These are phyloP conservation scores for Phytophthora constricta DNA, from an alignment of 352 stramenopile species.

Conservation along the genomic window DNA sequence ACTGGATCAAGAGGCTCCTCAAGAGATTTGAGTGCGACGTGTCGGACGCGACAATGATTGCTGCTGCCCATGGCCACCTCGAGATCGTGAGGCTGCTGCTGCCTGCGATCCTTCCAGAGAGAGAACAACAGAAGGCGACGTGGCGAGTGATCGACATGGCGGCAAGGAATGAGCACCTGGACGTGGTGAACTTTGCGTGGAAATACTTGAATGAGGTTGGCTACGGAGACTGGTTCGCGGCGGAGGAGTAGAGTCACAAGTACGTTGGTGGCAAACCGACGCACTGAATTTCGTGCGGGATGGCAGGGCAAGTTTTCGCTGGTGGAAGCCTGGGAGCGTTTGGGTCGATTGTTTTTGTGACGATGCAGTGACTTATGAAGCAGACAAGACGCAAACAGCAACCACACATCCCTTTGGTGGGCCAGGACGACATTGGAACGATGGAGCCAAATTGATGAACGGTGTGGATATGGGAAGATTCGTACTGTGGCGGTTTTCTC, in stretches of 20 bases:
- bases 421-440: too few species aligned
- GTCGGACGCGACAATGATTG: background rate
- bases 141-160: background rate
- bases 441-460: too few species aligned
- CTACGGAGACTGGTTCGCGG: background rate
- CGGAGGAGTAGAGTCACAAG: background rate
- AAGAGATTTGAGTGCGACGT: background rate
- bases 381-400: too few species aligned
- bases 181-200: slow-evolving; percentile 1
- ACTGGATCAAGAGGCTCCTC: background rate
- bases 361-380: too few species aligned
- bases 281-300: too few species aligned
- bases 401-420: too few species aligned
- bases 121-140: background rate
- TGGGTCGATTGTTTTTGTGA: too few species aligned
- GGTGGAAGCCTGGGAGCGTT: too few species aligned
- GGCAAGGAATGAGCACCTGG: background rate
- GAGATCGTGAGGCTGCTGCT: background rate
- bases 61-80: background rate
- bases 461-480: too few species aligned
- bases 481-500: too few species aligned
- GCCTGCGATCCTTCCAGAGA: background rate
- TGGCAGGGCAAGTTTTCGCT: too few species aligned
- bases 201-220: background rate
- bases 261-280: background rate